Conservation (phyloP, 306 rosid genomes). For the Cicer yamashitae region DNA sequence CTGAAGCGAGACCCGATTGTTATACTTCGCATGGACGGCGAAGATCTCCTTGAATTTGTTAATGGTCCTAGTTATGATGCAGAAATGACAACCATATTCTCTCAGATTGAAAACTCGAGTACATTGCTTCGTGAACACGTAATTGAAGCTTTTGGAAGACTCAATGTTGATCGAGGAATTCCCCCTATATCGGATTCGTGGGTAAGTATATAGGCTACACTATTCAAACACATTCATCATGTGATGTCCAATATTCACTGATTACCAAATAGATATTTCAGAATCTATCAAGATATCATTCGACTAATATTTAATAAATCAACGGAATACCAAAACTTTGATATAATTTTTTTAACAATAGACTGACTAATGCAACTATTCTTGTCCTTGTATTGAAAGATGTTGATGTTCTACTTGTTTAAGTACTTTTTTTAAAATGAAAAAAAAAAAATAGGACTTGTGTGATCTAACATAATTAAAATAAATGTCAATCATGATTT, state of each 20-base stretch:
- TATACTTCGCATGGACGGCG: conserved; percentile 93
- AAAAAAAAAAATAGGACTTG: neutral
- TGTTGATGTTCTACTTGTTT: neutral
- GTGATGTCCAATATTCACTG: no score
- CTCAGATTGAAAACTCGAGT: conserved; percentile 54
- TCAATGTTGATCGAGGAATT: conserved; percentile 91
- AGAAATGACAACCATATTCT: conserved; percentile 66
- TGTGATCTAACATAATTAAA: conserved; percentile 18
- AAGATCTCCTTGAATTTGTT: conserved; percentile 88
- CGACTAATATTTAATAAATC: no score
- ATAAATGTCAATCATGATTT: neutral
- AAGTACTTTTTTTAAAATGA: neutral
- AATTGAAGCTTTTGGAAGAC: conserved; percentile 67
- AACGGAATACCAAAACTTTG: no score
- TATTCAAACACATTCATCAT: no score
- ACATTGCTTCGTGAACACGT: conserved; percentile 62
- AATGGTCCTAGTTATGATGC: conserved; percentile 66
- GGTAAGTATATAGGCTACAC: conserved; percentile 52
- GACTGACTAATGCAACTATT: conserved; percentile 28
- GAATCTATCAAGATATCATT: no score
- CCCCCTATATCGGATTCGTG: conserved; percentile 94
- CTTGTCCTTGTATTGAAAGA: conserved; percentile 22
- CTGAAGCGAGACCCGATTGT: conserved; percentile 90
- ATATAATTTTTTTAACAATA: neutral
- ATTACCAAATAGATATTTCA: no score